Percentiles rank a stretch among this genome's conserved stretches.
Evolutionary conservation across 2,329 filamentous ascomycete genomes (phyloP).

Genomic region (Fusarium graminum): DNA sequence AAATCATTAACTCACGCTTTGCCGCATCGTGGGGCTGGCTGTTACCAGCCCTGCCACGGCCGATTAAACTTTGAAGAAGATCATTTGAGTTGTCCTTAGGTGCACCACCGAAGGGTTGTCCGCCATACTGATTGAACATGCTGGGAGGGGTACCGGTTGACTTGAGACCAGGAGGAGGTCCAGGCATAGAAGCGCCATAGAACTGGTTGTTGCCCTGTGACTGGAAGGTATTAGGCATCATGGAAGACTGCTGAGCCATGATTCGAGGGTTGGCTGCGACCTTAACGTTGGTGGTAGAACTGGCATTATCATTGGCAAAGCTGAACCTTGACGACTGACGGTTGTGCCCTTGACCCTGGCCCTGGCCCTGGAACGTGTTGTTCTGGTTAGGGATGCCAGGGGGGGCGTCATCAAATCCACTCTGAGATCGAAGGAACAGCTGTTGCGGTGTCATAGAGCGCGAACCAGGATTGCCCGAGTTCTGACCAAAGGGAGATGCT

Average conservation of each 20-base stretch:
- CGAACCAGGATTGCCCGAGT: conserved; percentile 66
- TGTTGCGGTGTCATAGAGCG: conserved; percentile 86
- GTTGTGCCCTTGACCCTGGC: conserved; percentile 71
- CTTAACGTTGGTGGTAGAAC: conserved; percentile 71
- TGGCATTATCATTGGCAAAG: conserved; percentile 81
- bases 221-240: conserved; percentile 79
- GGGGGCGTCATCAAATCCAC: conserved; percentile 70
- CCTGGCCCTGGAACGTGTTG: conserved; percentile 61
- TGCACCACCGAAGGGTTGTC: conserved; percentile 72
- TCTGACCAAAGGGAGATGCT: conserved; percentile 61
- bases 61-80: conserved; percentile 84
- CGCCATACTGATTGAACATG: conserved; percentile 94
- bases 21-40: conserved; percentile 83
- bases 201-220: conserved; percentile 75
- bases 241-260: conserved; percentile 87
- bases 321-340: conserved; percentile 89
- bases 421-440: conserved; percentile 74
- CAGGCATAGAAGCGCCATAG: conserved; percentile 87
- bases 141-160: conserved; percentile 94
- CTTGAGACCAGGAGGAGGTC: conserved; percentile 94
- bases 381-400: conserved; percentile 65
- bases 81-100: conserved; percentile 76
- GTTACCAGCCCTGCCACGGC: conserved; percentile 75
- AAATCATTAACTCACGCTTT: conserved; percentile 99
- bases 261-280: conserved; percentile 82